Conservation (phyloP, 163 green algal genomes). For the Coccomyxa subellipsoidea region DNA sequence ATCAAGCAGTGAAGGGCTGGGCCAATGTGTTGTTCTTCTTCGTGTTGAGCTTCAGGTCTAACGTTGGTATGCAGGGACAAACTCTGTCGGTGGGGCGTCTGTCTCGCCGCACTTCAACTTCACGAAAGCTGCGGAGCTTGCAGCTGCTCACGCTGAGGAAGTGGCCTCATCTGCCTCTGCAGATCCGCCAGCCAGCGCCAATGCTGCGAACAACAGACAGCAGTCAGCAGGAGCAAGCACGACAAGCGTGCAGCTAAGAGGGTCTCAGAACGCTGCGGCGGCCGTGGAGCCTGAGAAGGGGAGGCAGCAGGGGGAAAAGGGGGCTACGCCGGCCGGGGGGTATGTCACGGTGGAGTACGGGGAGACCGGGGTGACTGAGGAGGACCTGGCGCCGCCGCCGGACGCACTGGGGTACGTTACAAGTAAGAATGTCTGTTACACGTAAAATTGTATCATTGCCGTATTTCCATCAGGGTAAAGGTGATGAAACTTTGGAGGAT, state of each 20-base stretch:
- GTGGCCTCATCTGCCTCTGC: not conserved
- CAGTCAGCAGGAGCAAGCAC: not conserved
- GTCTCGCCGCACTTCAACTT: conserved; percentile 3
- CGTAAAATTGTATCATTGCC: too few relatives aligned
- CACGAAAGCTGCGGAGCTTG: not conserved
- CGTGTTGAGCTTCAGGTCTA: not conserved
- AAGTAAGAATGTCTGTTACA: too few relatives aligned
- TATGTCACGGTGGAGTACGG: not conserved
- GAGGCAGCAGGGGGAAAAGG: not conserved
- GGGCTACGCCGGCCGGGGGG: too few relatives aligned
- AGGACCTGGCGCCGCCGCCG: not conserved
- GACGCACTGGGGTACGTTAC: not conserved
- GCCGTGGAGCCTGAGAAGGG: not conserved
- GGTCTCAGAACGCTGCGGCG: not conserved
- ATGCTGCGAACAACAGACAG: not conserved
- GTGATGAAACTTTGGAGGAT: too few relatives aligned
- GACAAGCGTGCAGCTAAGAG: not conserved
- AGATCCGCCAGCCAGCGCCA: not conserved
- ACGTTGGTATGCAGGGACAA: not conserved
- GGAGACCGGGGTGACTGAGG: not conserved
- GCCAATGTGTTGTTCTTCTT: not conserved
- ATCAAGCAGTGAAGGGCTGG: not conserved
- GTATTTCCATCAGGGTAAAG: too few relatives aligned
- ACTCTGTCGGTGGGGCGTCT: not conserved
- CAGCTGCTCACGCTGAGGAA: not conserved